These are phyloP conservation scores for Knufia fluminis DNA, from an alignment of 2,329 filamentous ascomycete genomes.

Conservation along the genomic window DNA sequence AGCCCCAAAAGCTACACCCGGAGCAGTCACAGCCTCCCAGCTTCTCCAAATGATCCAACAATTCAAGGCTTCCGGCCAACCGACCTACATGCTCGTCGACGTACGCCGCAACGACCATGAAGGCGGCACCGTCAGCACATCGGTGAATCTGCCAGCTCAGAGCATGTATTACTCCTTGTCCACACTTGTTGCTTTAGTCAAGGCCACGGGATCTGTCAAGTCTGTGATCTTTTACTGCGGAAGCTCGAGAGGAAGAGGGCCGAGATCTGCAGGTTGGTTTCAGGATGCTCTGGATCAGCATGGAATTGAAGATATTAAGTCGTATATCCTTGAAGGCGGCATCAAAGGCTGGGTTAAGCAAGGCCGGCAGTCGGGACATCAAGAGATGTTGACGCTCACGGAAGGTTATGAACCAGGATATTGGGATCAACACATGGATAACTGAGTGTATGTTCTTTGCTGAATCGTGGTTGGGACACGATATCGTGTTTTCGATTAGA, in stretches of 20 bases:
- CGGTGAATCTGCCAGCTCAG: slow-evolving; percentile 40
- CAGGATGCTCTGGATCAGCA: slow-evolving; percentile 41
- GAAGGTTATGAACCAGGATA: background rate
- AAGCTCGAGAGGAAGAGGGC: slow-evolving; percentile 47
- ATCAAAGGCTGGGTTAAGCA: slow-evolving; percentile 27
- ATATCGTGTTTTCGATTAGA: no score
- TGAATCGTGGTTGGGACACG: no score
- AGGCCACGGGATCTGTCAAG: slow-evolving; percentile 24
- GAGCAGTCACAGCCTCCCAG: slow-evolving; percentile 27
- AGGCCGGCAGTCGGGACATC: background rate
- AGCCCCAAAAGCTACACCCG: slow-evolving; percentile 11
- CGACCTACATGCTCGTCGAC: slow-evolving; percentile 38
- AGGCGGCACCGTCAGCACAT: slow-evolving; percentile 52
- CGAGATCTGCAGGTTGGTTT: slow-evolving; percentile 48
- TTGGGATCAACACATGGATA: background rate
- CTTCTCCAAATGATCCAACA: slow-evolving; percentile 31
- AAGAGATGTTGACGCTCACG: background rate
- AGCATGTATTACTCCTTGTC: slow-evolving; percentile 31
- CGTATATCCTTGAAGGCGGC: slow-evolving; percentile 24
- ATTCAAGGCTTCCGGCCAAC: slow-evolving; percentile 21
- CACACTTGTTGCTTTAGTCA: slow-evolving; percentile 28
- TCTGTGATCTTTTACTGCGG: slow-evolving; percentile 35
- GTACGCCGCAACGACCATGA: slow-evolving; percentile 39
- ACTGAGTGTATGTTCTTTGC: background rate
- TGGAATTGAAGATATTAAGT: slow-evolving; percentile 9